Evolutionary conservation across 345 rosid genomes (phyloP).

Genomic region (Psidium guajava): DNA sequence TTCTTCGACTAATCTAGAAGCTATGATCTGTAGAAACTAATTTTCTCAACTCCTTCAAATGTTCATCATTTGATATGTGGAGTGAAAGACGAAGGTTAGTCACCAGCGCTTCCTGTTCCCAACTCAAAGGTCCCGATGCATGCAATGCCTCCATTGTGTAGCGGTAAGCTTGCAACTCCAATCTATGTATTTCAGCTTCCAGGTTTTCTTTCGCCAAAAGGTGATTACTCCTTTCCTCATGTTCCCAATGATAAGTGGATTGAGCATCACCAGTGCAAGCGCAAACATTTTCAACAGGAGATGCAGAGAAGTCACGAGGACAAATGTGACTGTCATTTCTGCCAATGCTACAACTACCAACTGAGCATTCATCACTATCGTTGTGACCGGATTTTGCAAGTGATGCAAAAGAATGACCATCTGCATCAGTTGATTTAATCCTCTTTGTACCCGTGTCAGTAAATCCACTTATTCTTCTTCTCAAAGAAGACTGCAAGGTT

Average conservation of each 20-base stretch:
- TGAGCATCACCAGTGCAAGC: slow-evolving; percentile 34
- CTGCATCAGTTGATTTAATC: slow-evolving; percentile 19
- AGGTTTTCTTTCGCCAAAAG: slow-evolving; percentile 20
- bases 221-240: slow-evolving; percentile 14
- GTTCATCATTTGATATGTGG: slow-evolving; percentile 68
- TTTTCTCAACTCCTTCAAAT: slow-evolving; percentile 59
- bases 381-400: slow-evolving; percentile 15
- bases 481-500: slow-evolving; percentile 11
- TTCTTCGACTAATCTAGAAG: slow-evolving; percentile 36
- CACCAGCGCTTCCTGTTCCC: slow-evolving; percentile 75
- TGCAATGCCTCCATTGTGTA: slow-evolving; percentile 37
- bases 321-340: slow-evolving; percentile 7
- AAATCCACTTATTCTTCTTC: slow-evolving; percentile 5
- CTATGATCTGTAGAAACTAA: slow-evolving; percentile 51
- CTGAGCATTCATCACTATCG: slow-evolving; percentile 39
- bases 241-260: slow-evolving; percentile 19
- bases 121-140: slow-evolving; percentile 60
- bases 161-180: slow-evolving; percentile 54
- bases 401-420: slow-evolving; percentile 18
- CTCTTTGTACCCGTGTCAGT: slow-evolving; percentile 24
- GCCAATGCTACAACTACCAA: slow-evolving; percentile 52
- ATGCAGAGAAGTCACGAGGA: slow-evolving; percentile 7
- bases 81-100: slow-evolving; percentile 65
- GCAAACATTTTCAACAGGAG: slow-evolving; percentile 21
- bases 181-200: slow-evolving; percentile 42